phyloP scores from a whole-genome alignment of 192 early-diverging fungal genomes.

The Umbelopsis vinacea region DNA sequence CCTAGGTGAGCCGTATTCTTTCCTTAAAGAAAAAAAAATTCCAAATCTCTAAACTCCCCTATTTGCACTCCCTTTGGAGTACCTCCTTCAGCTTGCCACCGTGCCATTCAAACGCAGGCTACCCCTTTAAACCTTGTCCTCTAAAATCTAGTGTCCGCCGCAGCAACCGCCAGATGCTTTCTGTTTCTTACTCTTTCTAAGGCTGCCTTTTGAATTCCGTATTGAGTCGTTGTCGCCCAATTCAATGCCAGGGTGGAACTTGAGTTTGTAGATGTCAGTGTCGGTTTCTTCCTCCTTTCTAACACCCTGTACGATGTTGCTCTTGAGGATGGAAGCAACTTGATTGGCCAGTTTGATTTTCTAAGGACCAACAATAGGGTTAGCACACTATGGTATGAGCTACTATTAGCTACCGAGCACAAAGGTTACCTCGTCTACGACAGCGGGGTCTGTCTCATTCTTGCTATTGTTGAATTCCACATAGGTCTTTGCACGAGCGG shows the following conservation, averaged over 20 bases:
- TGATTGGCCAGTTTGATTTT: slow-evolving; percentile 34
- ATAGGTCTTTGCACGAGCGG: slow-evolving; percentile 37
- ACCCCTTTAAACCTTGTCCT: not conserved
- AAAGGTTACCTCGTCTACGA: slow-evolving; percentile 34
- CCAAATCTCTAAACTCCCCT: not conserved
- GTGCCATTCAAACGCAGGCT: not conserved
- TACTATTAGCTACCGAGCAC: no score
- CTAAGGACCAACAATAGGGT: not conserved
- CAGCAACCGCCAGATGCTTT: slow-evolving; percentile 17
- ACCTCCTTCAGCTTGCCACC: slow-evolving; percentile 6
- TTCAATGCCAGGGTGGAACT: slow-evolving; percentile 21
- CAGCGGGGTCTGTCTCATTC: slow-evolving; percentile 33
- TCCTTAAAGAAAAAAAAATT: not conserved
- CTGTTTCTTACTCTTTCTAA: slow-evolving; percentile 25
- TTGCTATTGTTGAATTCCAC: slow-evolving; percentile 33
- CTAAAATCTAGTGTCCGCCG: slow-evolving; percentile 22
- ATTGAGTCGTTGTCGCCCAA: slow-evolving; percentile 43
- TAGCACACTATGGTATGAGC: not conserved
- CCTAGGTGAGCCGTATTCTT: no score
- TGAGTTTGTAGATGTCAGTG: slow-evolving; percentile 16
- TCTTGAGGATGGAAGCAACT: slow-evolving; percentile 32
- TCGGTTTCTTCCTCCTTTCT: slow-evolving; percentile 24
- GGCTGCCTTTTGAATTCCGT: slow-evolving; percentile 33
- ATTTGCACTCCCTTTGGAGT: not conserved
- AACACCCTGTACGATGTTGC: slow-evolving; percentile 36